Percentiles rank a stretch among this genome's conserved stretches.
These are phyloP conservation scores for Neocatenulostroma microsporum DNA, from an alignment of 2,329 filamentous ascomycete species.

Conservation along the genomic window DNA sequence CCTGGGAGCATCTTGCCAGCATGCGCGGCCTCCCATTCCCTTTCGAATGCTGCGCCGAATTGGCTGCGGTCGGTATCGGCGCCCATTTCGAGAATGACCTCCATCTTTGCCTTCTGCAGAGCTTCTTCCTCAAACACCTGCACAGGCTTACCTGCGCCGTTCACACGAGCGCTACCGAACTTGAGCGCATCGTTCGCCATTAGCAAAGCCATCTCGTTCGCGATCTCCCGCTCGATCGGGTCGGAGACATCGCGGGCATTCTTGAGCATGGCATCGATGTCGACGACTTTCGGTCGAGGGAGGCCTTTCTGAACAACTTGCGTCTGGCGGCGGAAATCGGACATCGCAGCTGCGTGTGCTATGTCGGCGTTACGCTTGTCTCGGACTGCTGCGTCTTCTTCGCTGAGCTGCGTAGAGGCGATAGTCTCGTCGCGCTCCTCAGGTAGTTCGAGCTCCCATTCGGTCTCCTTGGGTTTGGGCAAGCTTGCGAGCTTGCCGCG, in stretches of 20 bases:
- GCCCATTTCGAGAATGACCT: conserved; percentile 63
- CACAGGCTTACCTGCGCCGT: conserved; percentile 53
- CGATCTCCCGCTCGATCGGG: conserved; percentile 61
- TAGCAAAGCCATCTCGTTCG: conserved; percentile 67
- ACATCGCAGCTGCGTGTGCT: conserved; percentile 55
- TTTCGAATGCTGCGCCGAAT: conserved; percentile 39
- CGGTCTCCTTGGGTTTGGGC: conserved; percentile 84
- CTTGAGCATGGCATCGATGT: conserved; percentile 61
- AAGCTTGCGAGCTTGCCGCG: conserved; percentile 68
- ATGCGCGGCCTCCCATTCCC: conserved; percentile 44
- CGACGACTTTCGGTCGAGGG: conserved; percentile 66
- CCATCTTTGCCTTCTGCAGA: conserved; percentile 66
- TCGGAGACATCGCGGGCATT: conserved; percentile 55
- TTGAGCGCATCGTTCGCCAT: conserved; percentile 74
- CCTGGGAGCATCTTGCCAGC: conserved; percentile 57
- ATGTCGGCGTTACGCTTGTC: conserved; percentile 60
- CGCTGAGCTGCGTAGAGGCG: conserved; percentile 46
- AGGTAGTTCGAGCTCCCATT: conserved; percentile 89
- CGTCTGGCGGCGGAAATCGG: conserved; percentile 73
- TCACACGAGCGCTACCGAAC: conserved; percentile 62
- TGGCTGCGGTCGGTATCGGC: conserved; percentile 36
- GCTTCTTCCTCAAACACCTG: conserved; percentile 61
- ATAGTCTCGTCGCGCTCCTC: conserved; percentile 64
- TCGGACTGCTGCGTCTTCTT: conserved; percentile 64
- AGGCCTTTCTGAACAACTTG: conserved; percentile 84